Evolutionary conservation across 1,139 yeast genomes (phyloP).

Genomic region (Saccharomyces hybrid): DNA sequence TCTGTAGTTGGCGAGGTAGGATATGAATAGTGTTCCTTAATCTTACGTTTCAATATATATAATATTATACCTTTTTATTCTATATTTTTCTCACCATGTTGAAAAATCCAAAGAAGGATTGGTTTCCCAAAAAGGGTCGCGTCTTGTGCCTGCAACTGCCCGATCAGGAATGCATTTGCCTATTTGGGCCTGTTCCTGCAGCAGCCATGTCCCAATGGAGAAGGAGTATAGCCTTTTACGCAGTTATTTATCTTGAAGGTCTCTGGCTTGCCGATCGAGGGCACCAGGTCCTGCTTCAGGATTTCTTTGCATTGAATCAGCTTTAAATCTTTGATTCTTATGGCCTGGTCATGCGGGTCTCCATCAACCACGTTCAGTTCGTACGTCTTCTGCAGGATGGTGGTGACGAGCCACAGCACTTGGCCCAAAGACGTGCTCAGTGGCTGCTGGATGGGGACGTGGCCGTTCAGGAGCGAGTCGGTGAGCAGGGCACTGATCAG

Average conservation of each 20-base stretch:
- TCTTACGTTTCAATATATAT: too few relatives aligned
- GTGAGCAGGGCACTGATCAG: conserved; percentile 71
- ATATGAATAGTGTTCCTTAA: background rate
- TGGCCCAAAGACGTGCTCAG: conserved; percentile 24
- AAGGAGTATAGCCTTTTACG: background rate
- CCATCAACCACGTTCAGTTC: conserved; percentile 13
- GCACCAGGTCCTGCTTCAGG: conserved; percentile 7
- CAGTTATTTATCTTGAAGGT: background rate
- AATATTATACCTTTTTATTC: too few relatives aligned
- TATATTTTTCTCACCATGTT: conserved; percentile 1
- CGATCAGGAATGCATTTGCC: background rate
- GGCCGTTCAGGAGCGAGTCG: conserved; percentile 43
- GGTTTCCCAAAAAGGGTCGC: background rate
- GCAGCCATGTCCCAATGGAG: background rate
- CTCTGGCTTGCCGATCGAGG: background rate
- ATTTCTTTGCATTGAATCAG: conserved; percentile 31
- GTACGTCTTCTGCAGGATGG: conserved; percentile 31
- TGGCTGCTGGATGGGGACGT: conserved; percentile 10
- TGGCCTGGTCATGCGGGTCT: conserved; percentile 5
- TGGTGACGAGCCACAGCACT: conserved; percentile 30
- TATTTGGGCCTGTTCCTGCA: background rate
- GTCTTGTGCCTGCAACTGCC: background rate
- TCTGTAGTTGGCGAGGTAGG: too few relatives aligned
- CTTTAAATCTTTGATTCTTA: conserved; percentile 30
- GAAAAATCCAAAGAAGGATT: conserved; percentile 3